These are phyloP conservation scores for Suillus fuscotomentosus DNA, from an alignment of 768 basidiomycete species.

Conservation along the genomic window DNA sequence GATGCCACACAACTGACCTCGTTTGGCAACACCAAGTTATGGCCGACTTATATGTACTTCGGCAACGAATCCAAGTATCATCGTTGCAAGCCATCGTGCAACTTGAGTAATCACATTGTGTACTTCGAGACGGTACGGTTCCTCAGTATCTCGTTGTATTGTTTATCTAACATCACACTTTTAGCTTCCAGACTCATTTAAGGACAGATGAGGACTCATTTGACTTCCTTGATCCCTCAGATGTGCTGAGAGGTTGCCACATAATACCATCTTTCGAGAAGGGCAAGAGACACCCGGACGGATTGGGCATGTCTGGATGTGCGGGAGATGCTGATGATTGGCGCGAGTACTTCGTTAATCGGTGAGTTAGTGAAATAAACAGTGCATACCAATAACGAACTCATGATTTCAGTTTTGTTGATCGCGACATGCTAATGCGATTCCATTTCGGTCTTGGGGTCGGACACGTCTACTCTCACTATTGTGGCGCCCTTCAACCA, in stretches of 20 bases:
- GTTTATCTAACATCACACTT: no score
- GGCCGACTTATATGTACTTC: no score
- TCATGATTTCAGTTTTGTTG: background rate
- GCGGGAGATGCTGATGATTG: background rate
- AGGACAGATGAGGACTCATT: background rate
- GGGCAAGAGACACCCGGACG: background rate
- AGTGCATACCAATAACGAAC: no score
- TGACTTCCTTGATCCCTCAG: conserved; percentile 5
- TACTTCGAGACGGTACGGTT: no score
- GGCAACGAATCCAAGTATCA: no score
- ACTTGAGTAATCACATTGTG: no score
- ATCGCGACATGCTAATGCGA: conserved; percentile 4
- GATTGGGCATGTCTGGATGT: background rate
- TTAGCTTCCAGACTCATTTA: no score
- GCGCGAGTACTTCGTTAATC: background rate
- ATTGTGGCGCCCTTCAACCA: no score
- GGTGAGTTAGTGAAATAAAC: background rate
- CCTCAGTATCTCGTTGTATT: no score
- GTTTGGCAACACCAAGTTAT: no score
- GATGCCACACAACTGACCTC: no score
- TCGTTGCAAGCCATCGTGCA: no score
- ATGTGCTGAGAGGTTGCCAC: conserved; percentile 5
- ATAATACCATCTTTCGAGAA: background rate
- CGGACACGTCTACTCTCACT: background rate
- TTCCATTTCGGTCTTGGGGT: conserved; percentile 1